Evolutionary conservation across 257 asterid species (phyloP).

Genomic region (Cordia subcordata): DNA sequence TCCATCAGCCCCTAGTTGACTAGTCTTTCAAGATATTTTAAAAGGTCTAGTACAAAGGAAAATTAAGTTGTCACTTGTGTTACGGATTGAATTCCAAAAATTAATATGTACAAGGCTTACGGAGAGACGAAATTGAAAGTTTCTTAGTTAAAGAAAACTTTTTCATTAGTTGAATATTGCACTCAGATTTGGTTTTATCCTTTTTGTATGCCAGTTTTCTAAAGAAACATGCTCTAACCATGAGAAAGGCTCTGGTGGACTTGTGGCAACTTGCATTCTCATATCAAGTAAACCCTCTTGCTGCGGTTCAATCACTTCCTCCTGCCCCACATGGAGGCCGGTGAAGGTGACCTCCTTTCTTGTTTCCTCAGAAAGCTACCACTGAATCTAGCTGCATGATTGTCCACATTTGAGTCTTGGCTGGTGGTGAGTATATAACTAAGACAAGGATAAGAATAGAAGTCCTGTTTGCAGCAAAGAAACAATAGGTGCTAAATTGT

Average conservation of each 20-base stretch:
- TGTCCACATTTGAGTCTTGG: too few species aligned
- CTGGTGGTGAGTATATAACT: too few species aligned
- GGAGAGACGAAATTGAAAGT: neutral
- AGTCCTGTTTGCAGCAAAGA: too few species aligned
- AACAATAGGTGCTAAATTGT: too few species aligned
- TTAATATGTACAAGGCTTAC: too few species aligned
- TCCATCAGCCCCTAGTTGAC: too few species aligned
- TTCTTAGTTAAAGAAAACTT: too few species aligned
- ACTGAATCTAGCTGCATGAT: neutral
- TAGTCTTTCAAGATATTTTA: too few species aligned
- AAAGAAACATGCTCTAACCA: conserved; percentile 35
- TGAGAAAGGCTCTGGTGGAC: conserved; percentile 58
- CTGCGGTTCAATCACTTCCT: conserved; percentile 77
- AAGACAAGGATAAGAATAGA: too few species aligned
- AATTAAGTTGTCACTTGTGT: too few species aligned
- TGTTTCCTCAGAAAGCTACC: neutral
- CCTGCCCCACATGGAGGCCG: conserved; percentile 37
- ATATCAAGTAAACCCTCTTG: conserved; percentile 93
- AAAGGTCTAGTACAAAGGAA: too few species aligned
- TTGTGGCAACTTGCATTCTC: conserved; percentile 94
- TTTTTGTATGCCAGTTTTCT: conserved; percentile 38
- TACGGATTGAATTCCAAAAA: too few species aligned
- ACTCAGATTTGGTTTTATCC: neutral
- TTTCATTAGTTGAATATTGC: neutral
- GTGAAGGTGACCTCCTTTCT: conserved; percentile 18